phyloP scores from a whole-genome alignment of 2,329 filamentous ascomycete species.

The Orbilia javanica region DNA sequence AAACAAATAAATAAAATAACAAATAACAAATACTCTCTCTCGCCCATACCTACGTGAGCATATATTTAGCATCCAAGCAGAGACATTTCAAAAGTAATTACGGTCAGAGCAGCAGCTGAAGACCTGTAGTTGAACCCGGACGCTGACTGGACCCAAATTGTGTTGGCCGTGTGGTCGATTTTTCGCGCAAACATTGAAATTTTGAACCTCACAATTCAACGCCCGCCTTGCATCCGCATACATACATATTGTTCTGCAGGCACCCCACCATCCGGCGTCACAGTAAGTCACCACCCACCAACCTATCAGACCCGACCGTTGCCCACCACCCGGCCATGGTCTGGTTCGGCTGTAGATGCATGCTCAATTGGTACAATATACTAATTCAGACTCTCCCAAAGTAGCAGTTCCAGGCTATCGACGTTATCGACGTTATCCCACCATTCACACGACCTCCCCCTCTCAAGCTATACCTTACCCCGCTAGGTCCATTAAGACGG shows the following conservation, averaged over 20 bases:
- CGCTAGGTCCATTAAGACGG: neutral
- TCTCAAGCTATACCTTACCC: slow-evolving; percentile 4
- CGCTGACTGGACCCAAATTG: neutral
- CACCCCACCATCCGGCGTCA: slow-evolving; percentile 27
- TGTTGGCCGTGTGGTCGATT: slow-evolving; percentile 43
- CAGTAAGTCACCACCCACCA: slow-evolving; percentile 31
- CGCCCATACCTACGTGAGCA: neutral
- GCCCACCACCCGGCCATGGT: neutral
- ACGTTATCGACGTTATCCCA: neutral
- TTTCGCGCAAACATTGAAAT: slow-evolving; percentile 12
- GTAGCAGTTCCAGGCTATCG: slow-evolving; percentile 47
- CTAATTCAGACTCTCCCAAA: slow-evolving; percentile 34
- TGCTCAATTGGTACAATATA: slow-evolving; percentile 14
- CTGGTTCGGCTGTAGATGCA: slow-evolving; percentile 33
- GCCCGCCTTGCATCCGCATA: slow-evolving; percentile 32
- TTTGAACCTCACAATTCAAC: slow-evolving; percentile 21
- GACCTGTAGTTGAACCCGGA: neutral
- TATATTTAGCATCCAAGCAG: neutral
- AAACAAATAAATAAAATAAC: slow-evolving; percentile 33
- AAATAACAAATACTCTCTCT: slow-evolving; percentile 16
- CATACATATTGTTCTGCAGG: slow-evolving; percentile 5
- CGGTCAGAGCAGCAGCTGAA: neutral
- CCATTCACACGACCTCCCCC: neutral
- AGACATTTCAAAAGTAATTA: neutral
- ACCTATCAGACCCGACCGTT: slow-evolving; percentile 28